Percentiles rank a stretch among this genome's conserved stretches.
phyloP scores from a whole-genome alignment of 2,329 filamentous ascomycete species.

The Hymenoscyphus fructigenus region DNA sequence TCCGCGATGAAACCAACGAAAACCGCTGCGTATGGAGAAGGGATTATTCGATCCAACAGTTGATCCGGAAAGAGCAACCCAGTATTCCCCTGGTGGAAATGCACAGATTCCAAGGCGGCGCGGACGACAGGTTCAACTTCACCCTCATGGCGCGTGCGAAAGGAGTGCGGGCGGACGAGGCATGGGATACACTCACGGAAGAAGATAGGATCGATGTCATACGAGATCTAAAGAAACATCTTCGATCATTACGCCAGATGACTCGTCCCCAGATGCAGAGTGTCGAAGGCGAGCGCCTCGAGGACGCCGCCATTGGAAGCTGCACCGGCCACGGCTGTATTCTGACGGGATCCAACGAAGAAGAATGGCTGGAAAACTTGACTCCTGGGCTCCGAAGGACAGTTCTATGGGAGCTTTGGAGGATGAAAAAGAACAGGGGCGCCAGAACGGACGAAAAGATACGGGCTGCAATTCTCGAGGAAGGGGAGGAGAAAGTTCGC shows the following conservation, averaged over 20 bases:
- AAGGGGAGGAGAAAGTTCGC: slow-evolving; percentile 11
- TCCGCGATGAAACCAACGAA: slow-evolving; percentile 11
- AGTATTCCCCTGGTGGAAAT: slow-evolving; percentile 15
- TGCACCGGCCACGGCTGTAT: slow-evolving; percentile 8
- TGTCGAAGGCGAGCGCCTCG: slow-evolving; percentile 10
- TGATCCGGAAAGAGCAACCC: slow-evolving; percentile 7
- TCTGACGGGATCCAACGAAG: slow-evolving; percentile 12
- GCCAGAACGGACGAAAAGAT: not conserved
- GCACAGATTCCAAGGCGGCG: slow-evolving; percentile 8
- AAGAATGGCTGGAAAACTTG: slow-evolving; percentile 17
- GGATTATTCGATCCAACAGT: slow-evolving; percentile 7
- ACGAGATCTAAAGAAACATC: not conserved
- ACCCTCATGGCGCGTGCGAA: slow-evolving; percentile 14
- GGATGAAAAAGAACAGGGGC: not conserved
- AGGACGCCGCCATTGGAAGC: slow-evolving; percentile 8
- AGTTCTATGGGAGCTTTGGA: slow-evolving; percentile 3
- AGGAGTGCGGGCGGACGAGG: not conserved
- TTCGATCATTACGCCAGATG: slow-evolving; percentile 12
- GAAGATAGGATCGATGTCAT: slow-evolving; percentile 8
- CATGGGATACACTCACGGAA: slow-evolving; percentile 1
- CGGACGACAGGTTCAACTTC: slow-evolving; percentile 15
- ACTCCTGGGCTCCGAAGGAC: slow-evolving; percentile 9
- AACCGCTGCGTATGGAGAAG: not conserved
- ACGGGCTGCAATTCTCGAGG: slow-evolving; percentile 1
- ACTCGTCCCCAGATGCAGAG: slow-evolving; percentile 11